Evolutionary conservation across 164 flowering plant species (phyloP).

Genomic region (Annona squamosa): DNA sequence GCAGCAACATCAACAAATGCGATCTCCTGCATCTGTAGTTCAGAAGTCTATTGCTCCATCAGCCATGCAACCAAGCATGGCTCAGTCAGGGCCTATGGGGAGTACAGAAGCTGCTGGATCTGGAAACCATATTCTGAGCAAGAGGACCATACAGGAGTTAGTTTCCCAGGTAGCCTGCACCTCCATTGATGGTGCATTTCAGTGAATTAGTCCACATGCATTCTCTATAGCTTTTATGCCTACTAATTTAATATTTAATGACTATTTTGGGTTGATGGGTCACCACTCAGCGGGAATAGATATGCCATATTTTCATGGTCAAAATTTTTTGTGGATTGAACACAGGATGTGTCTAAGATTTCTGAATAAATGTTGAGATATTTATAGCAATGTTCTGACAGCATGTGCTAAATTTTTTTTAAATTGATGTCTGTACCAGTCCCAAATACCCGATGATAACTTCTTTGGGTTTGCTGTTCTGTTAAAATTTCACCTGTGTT

Average conservation of each 20-base stretch:
- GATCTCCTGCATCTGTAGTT: conserved; percentile 37
- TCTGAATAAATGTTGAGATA: not conserved
- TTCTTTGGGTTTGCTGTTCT: too few relatives aligned
- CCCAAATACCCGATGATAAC: too few relatives aligned
- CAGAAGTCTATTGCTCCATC: conserved; percentile 44
- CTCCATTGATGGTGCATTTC: not conserved
- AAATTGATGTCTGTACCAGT: too few relatives aligned
- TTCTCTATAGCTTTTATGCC: not conserved
- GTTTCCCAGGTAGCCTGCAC: conserved; percentile 53
- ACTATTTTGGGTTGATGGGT: not conserved
- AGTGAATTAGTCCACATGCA: not conserved
- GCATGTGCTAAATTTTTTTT: not conserved
- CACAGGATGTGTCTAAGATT: not conserved
- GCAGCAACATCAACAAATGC: conserved; percentile 44
- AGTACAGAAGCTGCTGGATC: conserved; percentile 43
- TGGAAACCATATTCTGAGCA: conserved; percentile 54
- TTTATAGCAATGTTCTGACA: not conserved
- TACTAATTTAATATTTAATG: not conserved
- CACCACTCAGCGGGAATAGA: not conserved
- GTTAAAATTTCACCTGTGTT: too few relatives aligned
- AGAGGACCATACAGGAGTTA: conserved; percentile 84
- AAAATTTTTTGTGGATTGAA: not conserved
- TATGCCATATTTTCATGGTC: not conserved
- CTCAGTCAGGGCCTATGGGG: conserved; percentile 25
- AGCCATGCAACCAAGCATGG: conserved; percentile 24